Conservation (phyloP, 192 early-diverging fungal species). For the Rhizophlyctis rosea region DNA sequence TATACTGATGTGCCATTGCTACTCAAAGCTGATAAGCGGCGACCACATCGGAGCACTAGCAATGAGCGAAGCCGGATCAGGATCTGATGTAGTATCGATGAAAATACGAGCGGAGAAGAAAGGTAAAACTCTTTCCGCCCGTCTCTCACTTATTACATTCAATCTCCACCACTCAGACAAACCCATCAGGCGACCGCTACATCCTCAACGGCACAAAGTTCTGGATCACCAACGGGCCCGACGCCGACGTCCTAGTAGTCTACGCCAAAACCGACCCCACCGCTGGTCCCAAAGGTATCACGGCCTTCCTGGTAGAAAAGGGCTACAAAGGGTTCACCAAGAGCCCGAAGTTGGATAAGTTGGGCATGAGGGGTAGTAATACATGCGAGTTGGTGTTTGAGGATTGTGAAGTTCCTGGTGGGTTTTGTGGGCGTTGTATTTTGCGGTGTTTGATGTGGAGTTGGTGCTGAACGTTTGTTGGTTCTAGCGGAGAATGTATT, state of each 20-base stretch:
- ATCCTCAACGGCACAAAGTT: slow-evolving; percentile 85
- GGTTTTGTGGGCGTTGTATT: background rate
- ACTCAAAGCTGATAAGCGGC: slow-evolving; percentile 68
- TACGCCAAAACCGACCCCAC: slow-evolving; percentile 85
- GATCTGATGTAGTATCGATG: slow-evolving; percentile 94
- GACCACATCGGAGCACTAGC: slow-evolving; percentile 88
- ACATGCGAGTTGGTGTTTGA: slow-evolving; percentile 95
- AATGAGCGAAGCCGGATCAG: slow-evolving; percentile 89
- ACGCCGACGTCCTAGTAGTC: slow-evolving; percentile 84
- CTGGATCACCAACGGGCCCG: slow-evolving; percentile 96
- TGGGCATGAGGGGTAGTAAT: slow-evolving; percentile 95
- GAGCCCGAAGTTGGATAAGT: slow-evolving; percentile 87
- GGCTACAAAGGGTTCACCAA: slow-evolving; percentile 80
- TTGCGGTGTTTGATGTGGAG: too few species aligned
- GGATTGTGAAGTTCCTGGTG: slow-evolving; percentile 81
- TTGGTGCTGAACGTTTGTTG: too few species aligned
- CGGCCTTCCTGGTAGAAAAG: slow-evolving; percentile 92
- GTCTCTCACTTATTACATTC: background rate
- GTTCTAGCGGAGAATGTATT: slow-evolving; percentile 73
- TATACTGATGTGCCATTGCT: background rate
- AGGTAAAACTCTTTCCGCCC: slow-evolving; percentile 40
- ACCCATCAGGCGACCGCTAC: slow-evolving; percentile 67
- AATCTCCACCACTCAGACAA: too few species aligned
- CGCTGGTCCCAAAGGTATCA: slow-evolving; percentile 84
- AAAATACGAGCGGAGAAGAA: slow-evolving; percentile 74